phyloP scores from a whole-genome alignment of 148 eudicot species.

The Amaranthus palmeri region DNA sequence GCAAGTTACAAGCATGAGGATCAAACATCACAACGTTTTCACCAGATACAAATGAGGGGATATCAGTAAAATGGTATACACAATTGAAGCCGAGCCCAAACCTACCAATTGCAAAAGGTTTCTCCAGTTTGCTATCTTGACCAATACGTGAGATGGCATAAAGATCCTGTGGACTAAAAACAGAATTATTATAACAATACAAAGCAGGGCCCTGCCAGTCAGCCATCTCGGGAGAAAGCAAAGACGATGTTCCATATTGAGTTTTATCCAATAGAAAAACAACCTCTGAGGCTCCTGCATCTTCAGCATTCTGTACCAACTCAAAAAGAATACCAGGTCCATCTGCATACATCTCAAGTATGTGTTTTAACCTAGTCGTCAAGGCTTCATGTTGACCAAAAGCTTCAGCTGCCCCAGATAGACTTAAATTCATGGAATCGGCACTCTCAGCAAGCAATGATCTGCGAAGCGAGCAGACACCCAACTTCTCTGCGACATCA shows the following conservation, averaged over 20 bases:
- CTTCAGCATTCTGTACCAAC: slow-evolving; percentile 98
- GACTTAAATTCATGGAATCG: slow-evolving; percentile 89
- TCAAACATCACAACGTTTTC: slow-evolving; percentile 98
- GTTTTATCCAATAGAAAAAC: slow-evolving; percentile 83
- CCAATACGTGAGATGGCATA: slow-evolving; percentile 97
- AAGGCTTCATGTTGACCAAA: slow-evolving; percentile 99
- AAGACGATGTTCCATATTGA: slow-evolving; percentile 89
- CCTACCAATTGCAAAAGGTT: slow-evolving; percentile 97
- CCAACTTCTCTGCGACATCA: slow-evolving; percentile 98
- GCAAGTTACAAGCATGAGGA: slow-evolving; percentile 95
- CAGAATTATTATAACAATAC: slow-evolving; percentile 90
- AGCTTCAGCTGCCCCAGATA: slow-evolving; percentile 98
- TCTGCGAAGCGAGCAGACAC: slow-evolving; percentile 91
- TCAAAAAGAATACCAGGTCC: slow-evolving; percentile 97
- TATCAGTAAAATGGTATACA: slow-evolving; percentile 94
- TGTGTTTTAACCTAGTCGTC: slow-evolving; percentile 93
- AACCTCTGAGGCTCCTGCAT: slow-evolving; percentile 96
- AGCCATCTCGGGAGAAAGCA: slow-evolving; percentile 98
- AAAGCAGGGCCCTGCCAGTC: slow-evolving; percentile 99
- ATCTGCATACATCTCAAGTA: slow-evolving; percentile 99
- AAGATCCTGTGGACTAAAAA: slow-evolving; percentile 88
- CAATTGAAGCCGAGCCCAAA: slow-evolving; percentile 97
- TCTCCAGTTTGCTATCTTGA: slow-evolving; percentile 96
- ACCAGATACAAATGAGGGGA: slow-evolving; percentile 94
- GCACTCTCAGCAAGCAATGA: slow-evolving; percentile 98